These are phyloP conservation scores for Stylosanthes scabra DNA, from an alignment of 331 rosid genomes.

Conservation along the genomic window DNA sequence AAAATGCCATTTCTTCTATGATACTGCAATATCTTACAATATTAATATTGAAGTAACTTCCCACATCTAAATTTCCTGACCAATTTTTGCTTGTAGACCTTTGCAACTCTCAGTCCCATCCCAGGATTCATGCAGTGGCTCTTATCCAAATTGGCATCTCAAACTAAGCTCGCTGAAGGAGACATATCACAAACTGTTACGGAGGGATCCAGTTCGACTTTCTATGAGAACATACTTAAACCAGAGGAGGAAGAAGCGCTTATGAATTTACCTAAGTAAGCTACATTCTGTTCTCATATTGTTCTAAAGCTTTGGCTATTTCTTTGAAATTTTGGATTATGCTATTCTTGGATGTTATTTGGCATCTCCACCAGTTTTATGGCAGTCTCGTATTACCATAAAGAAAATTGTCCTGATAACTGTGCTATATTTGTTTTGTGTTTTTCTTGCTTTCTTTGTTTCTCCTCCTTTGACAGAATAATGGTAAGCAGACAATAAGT, in stretches of 20 bases:
- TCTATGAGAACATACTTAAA: slow-evolving; percentile 80
- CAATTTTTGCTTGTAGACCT: slow-evolving; percentile 58
- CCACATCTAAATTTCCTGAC: slow-evolving; percentile 26
- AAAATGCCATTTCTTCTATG: slow-evolving; percentile 28
- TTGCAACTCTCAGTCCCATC: slow-evolving; percentile 97
- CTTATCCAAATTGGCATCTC: slow-evolving; percentile 85
- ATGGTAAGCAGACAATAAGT: background rate
- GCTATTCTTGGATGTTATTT: slow-evolving; percentile 25
- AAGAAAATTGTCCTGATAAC: slow-evolving; percentile 17
- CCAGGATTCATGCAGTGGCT: slow-evolving; percentile 99
- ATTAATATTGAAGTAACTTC: background rate
- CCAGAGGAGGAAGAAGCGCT: slow-evolving; percentile 77
- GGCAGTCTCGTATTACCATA: slow-evolving; percentile 22
- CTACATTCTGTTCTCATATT: slow-evolving; percentile 21
- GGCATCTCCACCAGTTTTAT: slow-evolving; percentile 6
- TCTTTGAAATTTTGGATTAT: slow-evolving; percentile 10
- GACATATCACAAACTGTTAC: slow-evolving; percentile 42
- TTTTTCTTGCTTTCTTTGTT: background rate
- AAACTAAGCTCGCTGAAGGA: slow-evolving; percentile 61
- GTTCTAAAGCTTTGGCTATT: background rate
- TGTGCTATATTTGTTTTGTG: background rate
- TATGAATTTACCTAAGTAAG: slow-evolving; percentile 69
- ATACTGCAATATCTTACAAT: slow-evolving; percentile 30
- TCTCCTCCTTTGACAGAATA: background rate
- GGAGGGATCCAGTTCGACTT: slow-evolving; percentile 65